Conservation (phyloP, 2,329 filamentous ascomycete species). For the Penicillium sp. region DNA sequence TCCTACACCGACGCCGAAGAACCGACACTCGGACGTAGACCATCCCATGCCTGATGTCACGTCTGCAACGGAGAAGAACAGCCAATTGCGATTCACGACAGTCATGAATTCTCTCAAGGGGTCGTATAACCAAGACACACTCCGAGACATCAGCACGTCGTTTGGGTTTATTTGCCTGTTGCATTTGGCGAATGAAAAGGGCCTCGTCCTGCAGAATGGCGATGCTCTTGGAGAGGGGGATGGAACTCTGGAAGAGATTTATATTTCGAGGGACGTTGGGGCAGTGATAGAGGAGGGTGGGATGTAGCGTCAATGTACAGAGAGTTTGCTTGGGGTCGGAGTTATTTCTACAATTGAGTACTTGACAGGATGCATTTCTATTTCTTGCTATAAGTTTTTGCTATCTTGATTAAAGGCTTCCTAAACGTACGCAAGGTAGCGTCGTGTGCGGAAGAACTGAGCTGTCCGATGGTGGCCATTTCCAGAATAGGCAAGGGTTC, state of each 20-base stretch:
- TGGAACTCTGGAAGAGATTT: slow-evolving; percentile 43
- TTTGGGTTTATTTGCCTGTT: slow-evolving; percentile 85
- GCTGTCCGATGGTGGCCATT: no score
- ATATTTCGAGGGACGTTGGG: slow-evolving; percentile 36
- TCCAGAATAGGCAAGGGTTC: no score
- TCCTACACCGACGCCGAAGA: slow-evolving; percentile 25
- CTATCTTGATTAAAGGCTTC: background rate
- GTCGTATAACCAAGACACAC: slow-evolving; percentile 79
- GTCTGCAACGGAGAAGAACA: slow-evolving; percentile 42
- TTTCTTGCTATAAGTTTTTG: background rate
- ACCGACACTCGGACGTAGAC: slow-evolving; percentile 30
- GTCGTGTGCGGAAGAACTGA: no score
- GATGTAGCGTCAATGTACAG: slow-evolving; percentile 12
- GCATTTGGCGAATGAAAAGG: slow-evolving; percentile 90
- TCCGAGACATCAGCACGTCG: slow-evolving; percentile 92
- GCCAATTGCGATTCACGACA: slow-evolving; percentile 74
- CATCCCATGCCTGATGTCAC: slow-evolving; percentile 21
- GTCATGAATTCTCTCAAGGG: slow-evolving; percentile 85
- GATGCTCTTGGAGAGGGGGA: slow-evolving; percentile 33
- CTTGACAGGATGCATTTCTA: background rate
- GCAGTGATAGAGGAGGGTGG: slow-evolving; percentile 36
- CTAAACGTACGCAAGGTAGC: background rate
- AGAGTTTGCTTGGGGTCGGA: background rate
- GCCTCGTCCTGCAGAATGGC: slow-evolving; percentile 68
- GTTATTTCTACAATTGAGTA: background rate